Evolutionary conservation across 2,329 filamentous ascomycete genomes (phyloP).

Genomic region (Raffaelea arxii): DNA sequence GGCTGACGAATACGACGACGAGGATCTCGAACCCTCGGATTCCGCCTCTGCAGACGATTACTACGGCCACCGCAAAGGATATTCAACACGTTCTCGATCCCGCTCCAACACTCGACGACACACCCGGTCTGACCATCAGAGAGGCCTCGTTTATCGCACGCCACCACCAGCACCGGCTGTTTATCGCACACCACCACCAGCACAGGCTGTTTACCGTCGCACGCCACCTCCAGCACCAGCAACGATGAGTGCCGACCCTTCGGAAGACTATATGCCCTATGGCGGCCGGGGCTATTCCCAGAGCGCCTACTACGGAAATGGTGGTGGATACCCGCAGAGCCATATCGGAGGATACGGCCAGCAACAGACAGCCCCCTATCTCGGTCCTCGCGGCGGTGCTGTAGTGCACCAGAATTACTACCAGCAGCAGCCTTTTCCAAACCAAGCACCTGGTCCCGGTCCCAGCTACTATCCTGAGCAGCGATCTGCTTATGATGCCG

Average conservation of each 20-base stretch:
- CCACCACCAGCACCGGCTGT: slow-evolving; percentile 27
- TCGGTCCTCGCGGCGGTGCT: slow-evolving; percentile 23
- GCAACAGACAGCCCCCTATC: slow-evolving; percentile 26
- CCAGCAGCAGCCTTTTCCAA: slow-evolving; percentile 16
- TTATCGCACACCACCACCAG: slow-evolving; percentile 21
- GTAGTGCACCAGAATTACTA: slow-evolving; percentile 36
- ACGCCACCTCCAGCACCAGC: slow-evolving; percentile 18
- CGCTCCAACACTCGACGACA: slow-evolving; percentile 28
- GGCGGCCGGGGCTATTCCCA: slow-evolving; percentile 17
- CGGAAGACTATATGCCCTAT: slow-evolving; percentile 30
- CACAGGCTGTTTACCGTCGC: slow-evolving; percentile 23
- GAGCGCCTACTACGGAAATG: slow-evolving; percentile 17
- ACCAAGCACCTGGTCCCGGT: too few relatives aligned
- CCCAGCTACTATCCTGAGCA: slow-evolving; percentile 32
- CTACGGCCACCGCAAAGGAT: slow-evolving; percentile 20
- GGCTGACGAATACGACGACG: slow-evolving; percentile 25
- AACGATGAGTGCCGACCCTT: slow-evolving; percentile 54
- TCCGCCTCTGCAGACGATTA: slow-evolving; percentile 41
- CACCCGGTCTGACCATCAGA: slow-evolving; percentile 25
- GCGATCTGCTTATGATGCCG: slow-evolving; percentile 30
- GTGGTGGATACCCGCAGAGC: slow-evolving; percentile 40
- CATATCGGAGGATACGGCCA: slow-evolving; percentile 37
- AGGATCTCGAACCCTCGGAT: slow-evolving; percentile 47
- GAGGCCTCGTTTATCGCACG: slow-evolving; percentile 14
- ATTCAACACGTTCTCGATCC: slow-evolving; percentile 22